Evolutionary conservation across 176 grass and related monocot genomes (phyloP).

Genomic region (Typha latifolia): DNA sequence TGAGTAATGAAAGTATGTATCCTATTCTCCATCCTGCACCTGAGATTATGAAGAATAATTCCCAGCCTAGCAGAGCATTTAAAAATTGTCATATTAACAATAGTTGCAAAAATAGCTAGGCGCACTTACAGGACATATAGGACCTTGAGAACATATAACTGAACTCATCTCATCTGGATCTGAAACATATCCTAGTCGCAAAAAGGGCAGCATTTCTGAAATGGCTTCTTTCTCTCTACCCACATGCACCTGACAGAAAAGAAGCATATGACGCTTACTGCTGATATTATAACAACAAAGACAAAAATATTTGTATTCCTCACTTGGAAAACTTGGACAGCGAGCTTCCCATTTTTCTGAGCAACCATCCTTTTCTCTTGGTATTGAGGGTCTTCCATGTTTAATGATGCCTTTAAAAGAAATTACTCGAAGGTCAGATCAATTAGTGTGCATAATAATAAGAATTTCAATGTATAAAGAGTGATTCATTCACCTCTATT

Average conservation of each 20-base stretch:
- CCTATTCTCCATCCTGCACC: not conserved
- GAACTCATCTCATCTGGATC: slow-evolving; percentile 86
- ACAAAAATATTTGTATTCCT: slow-evolving; percentile 10
- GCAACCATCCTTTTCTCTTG: slow-evolving; percentile 99
- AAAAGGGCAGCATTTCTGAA: slow-evolving; percentile 81
- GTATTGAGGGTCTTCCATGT: slow-evolving; percentile 95
- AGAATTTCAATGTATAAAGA: slow-evolving; percentile 1
- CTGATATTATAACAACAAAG: slow-evolving; percentile 5
- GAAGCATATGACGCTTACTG: slow-evolving; percentile 5
- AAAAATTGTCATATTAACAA: not conserved
- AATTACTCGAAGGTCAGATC: slow-evolving; percentile 1
- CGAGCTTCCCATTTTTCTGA: slow-evolving; percentile 87
- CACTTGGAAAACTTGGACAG: slow-evolving; percentile 94
- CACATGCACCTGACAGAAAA: slow-evolving; percentile 45
- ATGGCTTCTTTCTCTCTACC: slow-evolving; percentile 91
- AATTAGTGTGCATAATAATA: slow-evolving; percentile 5
- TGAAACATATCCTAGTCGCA: slow-evolving; percentile 90
- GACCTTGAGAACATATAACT: slow-evolving; percentile 81
- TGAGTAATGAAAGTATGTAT: no score
- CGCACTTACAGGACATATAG: slow-evolving; percentile 75
- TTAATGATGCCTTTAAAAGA: slow-evolving; percentile 70
- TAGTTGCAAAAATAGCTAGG: not conserved
- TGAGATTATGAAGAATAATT: not conserved
- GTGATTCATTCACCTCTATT: slow-evolving; percentile 52
- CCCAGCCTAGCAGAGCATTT: not conserved